Percentiles rank a stretch among this genome's conserved stretches.
These are phyloP conservation scores for Paradendryphiella salina DNA, from an alignment of 2,329 filamentous ascomycete genomes.

Conservation along the genomic window DNA sequence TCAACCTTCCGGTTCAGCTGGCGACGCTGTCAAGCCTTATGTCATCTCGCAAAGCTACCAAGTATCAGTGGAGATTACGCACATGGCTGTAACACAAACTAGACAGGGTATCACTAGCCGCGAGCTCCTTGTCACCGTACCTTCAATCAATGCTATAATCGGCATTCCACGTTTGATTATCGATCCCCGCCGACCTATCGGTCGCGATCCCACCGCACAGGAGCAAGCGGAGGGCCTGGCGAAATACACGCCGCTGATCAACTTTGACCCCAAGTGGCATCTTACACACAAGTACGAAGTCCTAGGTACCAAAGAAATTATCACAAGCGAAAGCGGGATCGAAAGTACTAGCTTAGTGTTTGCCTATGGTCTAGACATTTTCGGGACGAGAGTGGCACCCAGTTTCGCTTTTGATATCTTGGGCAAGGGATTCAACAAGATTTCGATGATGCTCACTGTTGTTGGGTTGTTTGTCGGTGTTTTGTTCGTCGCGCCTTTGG, in stretches of 20 bases:
- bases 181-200: constrained; percentile 83
- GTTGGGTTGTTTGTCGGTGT: constrained; percentile 77
- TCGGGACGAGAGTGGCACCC: constrained; percentile 82
- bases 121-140: constrained; percentile 77
- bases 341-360: constrained; percentile 93
- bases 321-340: constrained; percentile 75
- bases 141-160: constrained; percentile 72
- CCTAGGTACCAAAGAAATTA: constrained; percentile 71
- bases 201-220: constrained; percentile 75
- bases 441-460: constrained; percentile 82
- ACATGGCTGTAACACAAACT: constrained; percentile 83
- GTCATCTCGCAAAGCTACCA: constrained; percentile 81
- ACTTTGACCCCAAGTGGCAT: constrained; percentile 79
- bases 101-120: constrained; percentile 87
- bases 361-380: constrained; percentile 86
- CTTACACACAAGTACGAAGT: constrained; percentile 83
- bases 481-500: constrained; percentile 78
- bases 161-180: constrained; percentile 77
- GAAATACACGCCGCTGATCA: constrained; percentile 74
- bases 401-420: constrained; percentile 90
- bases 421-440: constrained; percentile 90
- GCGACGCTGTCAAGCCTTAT: constrained; percentile 66
- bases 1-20: constrained; percentile 62
- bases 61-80: constrained; percentile 75
- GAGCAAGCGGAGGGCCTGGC: constrained; percentile 84